Base-by-base conservation (phyloP, 1,284 basidiomycete genomes). In the Apiotrichum sp. region DNA sequence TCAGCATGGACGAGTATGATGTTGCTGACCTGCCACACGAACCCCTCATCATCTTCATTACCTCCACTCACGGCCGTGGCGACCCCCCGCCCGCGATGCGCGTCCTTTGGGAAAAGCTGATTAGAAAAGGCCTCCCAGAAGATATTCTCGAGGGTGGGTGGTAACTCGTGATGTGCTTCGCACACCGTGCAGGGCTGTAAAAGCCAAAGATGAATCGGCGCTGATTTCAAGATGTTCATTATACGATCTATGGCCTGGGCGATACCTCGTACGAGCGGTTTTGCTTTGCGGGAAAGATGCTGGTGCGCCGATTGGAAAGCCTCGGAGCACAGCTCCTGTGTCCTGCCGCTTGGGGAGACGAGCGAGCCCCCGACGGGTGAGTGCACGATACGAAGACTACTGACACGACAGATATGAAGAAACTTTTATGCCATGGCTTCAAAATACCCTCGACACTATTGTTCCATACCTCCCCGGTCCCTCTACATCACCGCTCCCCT, bases 271-370 rank as follows among this genome's bases (percentile, higher is more conserved):
- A 98, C 67, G 87, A 93, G 60, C 86, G 87, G 58, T 98, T 95
- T 69, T 96, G 92, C 74, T 98, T 92, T 88, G 90, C 93, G 0
- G 89, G 88, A 1, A 95, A 96, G 74, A 88, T 90, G 65, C 77
- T 98, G 0, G 81, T 82, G 13, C 78, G 91, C 39, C 78, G 95
- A 14, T 74, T 98, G 58, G 69, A 80, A 39, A 82, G 78, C 42
- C 80, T 98, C 0, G 93, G 93, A 3, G 95, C 87, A 1, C 54
- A 60, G 16, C 61, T 59, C 40, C 50, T 72, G 32, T 54, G 62
- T 32, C 70, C 72, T 47, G 65, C 68, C n/a, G 70, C 68, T 0
- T 77, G 72, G 70, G 75, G 75, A 3, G 75, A 77, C 57, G 75
- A 77, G 53, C 53, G 75, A 14, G 71, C 73, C 14, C 73, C 75